These are phyloP conservation scores for Plasmodium yoelii DNA, from an alignment of 169 alveolate species.

Conservation along the genomic window DNA sequence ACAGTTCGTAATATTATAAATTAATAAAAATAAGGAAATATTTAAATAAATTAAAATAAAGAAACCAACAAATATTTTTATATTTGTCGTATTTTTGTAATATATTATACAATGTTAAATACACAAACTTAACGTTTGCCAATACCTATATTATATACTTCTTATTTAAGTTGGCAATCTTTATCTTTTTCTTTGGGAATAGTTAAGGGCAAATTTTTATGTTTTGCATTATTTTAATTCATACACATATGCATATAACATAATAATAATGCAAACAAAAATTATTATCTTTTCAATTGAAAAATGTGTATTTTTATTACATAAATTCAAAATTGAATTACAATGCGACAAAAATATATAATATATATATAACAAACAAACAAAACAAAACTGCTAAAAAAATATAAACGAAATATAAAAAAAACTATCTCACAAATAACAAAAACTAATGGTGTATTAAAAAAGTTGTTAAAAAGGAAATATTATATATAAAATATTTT, in stretches of 20 bases:
- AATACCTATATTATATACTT: neutral
- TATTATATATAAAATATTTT: neutral
- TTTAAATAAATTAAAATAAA: neutral
- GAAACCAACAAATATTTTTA: neutral
- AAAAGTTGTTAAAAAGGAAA: conserved; percentile 1
- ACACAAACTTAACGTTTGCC: neutral
- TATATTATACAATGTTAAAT: neutral
- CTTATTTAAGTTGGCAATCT: neutral
- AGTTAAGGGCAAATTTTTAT: neutral
- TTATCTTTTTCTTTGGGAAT: neutral
- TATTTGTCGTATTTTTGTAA: neutral
- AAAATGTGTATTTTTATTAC: neutral
- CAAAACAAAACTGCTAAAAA: conserved; percentile 1
- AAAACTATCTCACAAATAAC: conserved; percentile 4
- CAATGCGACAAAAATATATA: neutral
- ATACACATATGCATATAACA: neutral
- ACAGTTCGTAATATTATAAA: no score
- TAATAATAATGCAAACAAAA: neutral
- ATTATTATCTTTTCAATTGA: neutral
- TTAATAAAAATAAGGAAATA: no score
- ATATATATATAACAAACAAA: neutral
- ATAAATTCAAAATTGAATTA: neutral
- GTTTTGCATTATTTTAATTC: conserved; percentile 1
- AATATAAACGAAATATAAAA: neutral
- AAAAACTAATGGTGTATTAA: neutral